Percentiles rank a stretch among this genome's conserved stretches.
Evolutionary conservation across 1,284 basidiomycete genomes (phyloP).

Genomic region (Cutaneotrichosporon sp.): DNA sequence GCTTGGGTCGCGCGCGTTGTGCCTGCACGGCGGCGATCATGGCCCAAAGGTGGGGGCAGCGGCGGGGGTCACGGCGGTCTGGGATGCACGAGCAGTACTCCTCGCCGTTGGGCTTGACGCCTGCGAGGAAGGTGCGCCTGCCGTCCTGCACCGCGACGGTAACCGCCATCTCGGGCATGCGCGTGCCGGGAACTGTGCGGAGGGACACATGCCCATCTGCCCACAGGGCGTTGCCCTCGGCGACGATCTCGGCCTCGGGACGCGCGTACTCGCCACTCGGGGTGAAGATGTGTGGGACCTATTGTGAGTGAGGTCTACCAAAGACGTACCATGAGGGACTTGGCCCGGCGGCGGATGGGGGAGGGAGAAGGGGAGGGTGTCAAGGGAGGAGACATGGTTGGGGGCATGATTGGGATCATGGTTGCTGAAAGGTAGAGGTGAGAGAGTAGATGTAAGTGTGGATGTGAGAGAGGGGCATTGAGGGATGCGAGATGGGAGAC

Average conservation of each 20-base stretch:
- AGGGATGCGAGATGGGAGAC: neutral
- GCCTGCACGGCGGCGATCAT: constrained; percentile 2
- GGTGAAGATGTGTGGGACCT: neutral
- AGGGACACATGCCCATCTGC: neutral
- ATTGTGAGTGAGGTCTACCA: neutral
- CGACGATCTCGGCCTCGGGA: neutral
- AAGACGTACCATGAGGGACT: neutral
- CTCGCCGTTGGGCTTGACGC: constrained; percentile 4
- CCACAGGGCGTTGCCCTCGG: constrained; percentile 2
- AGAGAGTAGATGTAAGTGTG: neutral
- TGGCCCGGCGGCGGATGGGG: neutral
- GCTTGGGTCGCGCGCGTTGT: neutral
- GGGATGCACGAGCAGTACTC: constrained; percentile 10
- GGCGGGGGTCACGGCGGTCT: constrained; percentile 2
- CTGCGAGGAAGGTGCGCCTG: neutral
- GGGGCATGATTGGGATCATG: no score
- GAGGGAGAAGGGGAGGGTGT: neutral
- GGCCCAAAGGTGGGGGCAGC: constrained; percentile 10
- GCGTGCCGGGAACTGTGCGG: neutral
- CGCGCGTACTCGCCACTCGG: neutral
- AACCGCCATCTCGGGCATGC: constrained; percentile 4
- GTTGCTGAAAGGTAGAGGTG: neutral
- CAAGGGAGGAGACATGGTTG: no score
- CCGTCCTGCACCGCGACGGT: constrained; percentile 1
- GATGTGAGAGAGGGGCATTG: neutral